Evolutionary conservation across 2,329 filamentous ascomycete species (phyloP).

Genomic region (Lachnellula occidentalis): DNA sequence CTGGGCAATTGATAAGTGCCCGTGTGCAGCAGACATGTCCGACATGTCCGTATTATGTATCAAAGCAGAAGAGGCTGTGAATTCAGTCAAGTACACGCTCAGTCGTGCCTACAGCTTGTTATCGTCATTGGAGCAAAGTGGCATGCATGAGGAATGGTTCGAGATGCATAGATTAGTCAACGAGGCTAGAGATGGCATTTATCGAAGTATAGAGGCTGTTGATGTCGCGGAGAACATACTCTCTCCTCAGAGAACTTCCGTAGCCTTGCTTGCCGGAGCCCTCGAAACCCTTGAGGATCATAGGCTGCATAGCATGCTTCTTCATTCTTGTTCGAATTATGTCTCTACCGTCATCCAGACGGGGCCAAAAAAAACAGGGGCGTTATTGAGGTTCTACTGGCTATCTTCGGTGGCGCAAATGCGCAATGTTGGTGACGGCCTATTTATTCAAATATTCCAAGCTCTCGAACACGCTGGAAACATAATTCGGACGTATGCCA

Average conservation of each 20-base stretch:
- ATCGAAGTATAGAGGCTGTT: not conserved
- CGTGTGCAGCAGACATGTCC: not conserved
- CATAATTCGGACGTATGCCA: not conserved
- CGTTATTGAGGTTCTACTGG: conserved; percentile 10
- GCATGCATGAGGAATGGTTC: not conserved
- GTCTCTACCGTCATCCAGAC: not conserved
- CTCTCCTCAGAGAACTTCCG: conserved; percentile 1
- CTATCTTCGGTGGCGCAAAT: conserved; percentile 16
- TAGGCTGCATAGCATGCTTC: conserved; percentile 1
- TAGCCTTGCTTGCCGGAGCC: conserved; percentile 12
- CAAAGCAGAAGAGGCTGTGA: not conserved
- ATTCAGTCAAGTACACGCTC: not conserved
- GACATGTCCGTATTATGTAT: not conserved
- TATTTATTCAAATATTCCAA: conserved; percentile 3
- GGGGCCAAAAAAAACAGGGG: not conserved
- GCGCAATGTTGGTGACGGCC: conserved; percentile 1
- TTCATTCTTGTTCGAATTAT: conserved; percentile 4
- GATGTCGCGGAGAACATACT: conserved; percentile 1
- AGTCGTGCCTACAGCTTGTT: not conserved
- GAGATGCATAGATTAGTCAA: not conserved
- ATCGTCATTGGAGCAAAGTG: not conserved
- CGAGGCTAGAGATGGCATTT: not conserved
- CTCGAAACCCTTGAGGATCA: conserved; percentile 9
- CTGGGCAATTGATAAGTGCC: conserved; percentile 7
- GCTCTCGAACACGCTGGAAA: not conserved